A percentile compares a stretch with the other conserved stretches of the same genome.
These are phyloP conservation scores for Linaria vulgaris DNA, from an alignment of 257 asterid species.

Conservation along the genomic window DNA sequence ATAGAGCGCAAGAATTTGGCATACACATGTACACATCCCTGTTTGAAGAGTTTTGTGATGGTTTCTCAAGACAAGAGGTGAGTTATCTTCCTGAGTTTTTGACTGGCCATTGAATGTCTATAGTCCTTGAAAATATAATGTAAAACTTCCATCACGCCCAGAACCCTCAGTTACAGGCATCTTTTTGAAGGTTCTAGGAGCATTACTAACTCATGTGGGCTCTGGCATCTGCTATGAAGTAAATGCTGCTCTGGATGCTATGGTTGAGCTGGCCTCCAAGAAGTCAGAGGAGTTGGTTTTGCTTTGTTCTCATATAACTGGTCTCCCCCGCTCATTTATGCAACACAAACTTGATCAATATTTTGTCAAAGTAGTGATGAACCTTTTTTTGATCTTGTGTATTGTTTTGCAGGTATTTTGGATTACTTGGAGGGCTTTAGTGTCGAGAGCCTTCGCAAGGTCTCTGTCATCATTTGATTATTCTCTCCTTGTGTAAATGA, in stretches of 20 bases:
- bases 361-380: conserved; percentile 15
- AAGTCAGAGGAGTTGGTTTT: conserved; percentile 68
- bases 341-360: conserved; percentile 9
- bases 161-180: conserved; percentile 24
- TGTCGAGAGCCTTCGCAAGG: conserved; percentile 74
- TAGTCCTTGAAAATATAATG: conserved; percentile 17
- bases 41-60: conserved; percentile 63
- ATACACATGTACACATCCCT: conserved; percentile 62
- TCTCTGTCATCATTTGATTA: conserved; percentile 17
- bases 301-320: conserved; percentile 70
- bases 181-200: conserved; percentile 70
- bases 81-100: conserved; percentile 32
- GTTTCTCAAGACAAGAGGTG: conserved; percentile 84
- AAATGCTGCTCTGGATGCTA: conserved; percentile 67
- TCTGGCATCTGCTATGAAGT: conserved; percentile 75
- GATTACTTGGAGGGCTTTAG: conserved; percentile 85
- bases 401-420: conserved; percentile 59
- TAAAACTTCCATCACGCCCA: conserved; percentile 28
- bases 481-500: conserved; percentile 20
- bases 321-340: conserved; percentile 30
- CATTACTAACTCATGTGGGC: conserved; percentile 79
- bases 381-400: conserved; percentile 1
- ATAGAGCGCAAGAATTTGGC: conserved; percentile 60
- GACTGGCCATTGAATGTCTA: neutral
- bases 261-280: conserved; percentile 62